Evolutionary conservation across 2,329 filamentous ascomycete genomes (phyloP), one percentile per base, ranked within the genome.

Genomic region (Ascocoryne sarcoides): DNA sequence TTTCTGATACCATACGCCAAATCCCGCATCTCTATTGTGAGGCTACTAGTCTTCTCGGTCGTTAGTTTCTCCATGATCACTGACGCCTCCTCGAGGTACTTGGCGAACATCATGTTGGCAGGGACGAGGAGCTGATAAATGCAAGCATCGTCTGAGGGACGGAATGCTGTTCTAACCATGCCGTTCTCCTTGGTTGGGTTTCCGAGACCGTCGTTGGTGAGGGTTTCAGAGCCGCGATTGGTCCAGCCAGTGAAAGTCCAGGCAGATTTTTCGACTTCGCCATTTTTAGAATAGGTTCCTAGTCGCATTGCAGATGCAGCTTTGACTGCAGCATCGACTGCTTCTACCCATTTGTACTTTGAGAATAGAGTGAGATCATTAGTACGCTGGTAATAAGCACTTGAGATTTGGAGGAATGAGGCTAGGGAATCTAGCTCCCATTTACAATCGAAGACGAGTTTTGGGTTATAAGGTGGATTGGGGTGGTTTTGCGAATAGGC

Each of bases 391-490:
- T 84, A 75, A 66, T 93, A 95, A 53, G 90, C 78, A 48, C 84
- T 82, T 1, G 78, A 80, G 5, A 95, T 69, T 30, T 84, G 77
- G 8, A 95, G 70, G 61, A 95, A 95, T 28, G 86, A 80, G 1
- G 89, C 86, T 2, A 95, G 72, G 10, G 84, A 90, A 65, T 95
- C 89, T 32, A 95, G 77, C 63, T 95, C 89, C 63, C 92, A 95
- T 63, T 95, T 95, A 73, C 89, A 95, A 62, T 95, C 90, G 56
- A 92, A 95, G 1, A 95, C 88, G 34, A 80, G 68, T 1, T 73
- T 69, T 51, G 54, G 54, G 32, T 89, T 77, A 54, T 87, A 89
- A 0, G 70, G 63, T 1, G 89, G 89, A 45, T 81, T 73, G 1
- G 84, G 80, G 9, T 58, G 64, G 48, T 85, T 70, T 42, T 75